These are phyloP conservation scores for Biscutella laevigata DNA, from an alignment of 441 rosid species.

Conservation along the genomic window DNA sequence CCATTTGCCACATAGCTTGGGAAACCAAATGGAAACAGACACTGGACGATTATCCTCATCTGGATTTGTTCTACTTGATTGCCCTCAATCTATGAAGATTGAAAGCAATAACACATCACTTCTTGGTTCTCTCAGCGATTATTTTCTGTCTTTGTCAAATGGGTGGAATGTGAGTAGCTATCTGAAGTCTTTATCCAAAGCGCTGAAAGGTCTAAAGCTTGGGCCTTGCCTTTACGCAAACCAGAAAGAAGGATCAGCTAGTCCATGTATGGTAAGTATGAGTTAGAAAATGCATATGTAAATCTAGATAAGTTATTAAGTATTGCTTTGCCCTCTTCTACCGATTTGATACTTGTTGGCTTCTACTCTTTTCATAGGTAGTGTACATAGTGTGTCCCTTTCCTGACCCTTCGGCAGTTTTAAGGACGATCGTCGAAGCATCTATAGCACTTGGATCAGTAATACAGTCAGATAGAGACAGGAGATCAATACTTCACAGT, in stretches of 20 bases:
- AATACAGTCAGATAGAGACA: slow-evolving; percentile 62
- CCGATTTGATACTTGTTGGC: slow-evolving; percentile 12
- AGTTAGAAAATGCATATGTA: neutral
- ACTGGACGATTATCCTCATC: slow-evolving; percentile 59
- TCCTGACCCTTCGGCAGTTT: slow-evolving; percentile 89
- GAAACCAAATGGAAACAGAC: slow-evolving; percentile 80
- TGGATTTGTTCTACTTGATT: slow-evolving; percentile 91
- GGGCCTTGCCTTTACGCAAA: slow-evolving; percentile 50
- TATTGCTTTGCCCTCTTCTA: slow-evolving; percentile 5
- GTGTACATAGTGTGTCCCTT: slow-evolving; percentile 98
- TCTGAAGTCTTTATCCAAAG: slow-evolving; percentile 94
- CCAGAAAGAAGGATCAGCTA: slow-evolving; percentile 80
- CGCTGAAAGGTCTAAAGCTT: slow-evolving; percentile 76
- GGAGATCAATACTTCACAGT: slow-evolving; percentile 56
- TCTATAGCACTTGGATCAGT: slow-evolving; percentile 84
- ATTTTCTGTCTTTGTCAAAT: slow-evolving; percentile 92
- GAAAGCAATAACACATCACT: slow-evolving; percentile 89
- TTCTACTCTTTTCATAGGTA: slow-evolving; percentile 43
- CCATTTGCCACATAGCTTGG: slow-evolving; percentile 78
- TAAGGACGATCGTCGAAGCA: slow-evolving; percentile 79
- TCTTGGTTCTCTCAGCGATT: slow-evolving; percentile 94
- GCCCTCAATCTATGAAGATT: slow-evolving; percentile 98
- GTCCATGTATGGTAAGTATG: slow-evolving; percentile 72
- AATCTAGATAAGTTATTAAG: too few species aligned
- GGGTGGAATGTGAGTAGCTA: slow-evolving; percentile 98